Evolutionary conservation across 1,284 basidiomycete genomes (phyloP), one percentile per base, ranked within the genome.

Genomic region (Cryptococcus maquisensis): DNA sequence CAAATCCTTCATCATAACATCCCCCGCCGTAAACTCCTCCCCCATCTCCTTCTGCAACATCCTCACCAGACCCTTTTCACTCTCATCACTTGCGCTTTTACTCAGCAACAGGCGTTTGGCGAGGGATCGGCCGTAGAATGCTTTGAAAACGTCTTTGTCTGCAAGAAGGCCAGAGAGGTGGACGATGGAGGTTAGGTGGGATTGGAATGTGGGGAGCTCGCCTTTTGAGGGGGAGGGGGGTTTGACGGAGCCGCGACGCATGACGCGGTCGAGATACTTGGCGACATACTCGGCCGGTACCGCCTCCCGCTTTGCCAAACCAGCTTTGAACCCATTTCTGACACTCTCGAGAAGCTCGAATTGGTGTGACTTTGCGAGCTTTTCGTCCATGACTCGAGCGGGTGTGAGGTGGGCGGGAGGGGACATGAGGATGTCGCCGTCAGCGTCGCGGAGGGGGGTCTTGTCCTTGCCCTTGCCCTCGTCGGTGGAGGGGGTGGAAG

Each of bases 231-330:
- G 10, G 10, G 28, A 32, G 10, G 28, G 28, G 7, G 28, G 28
- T 10, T 32, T 32, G 46, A 85, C 85, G 72, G 93, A 90, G 0
- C 94, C 93, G 55, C 83, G 84, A 41, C 91, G 83, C 84, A 98
- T 87, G 38, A 87, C 83, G 44, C 81, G 81, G 73, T 98, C 94
- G 40, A 98, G 79, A 69, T 89, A 85, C 70, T 91, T 93, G 12
- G 96, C 95, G 54, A 96, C 88, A 82, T 94, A 86, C 76, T 97
- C 94, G 0, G 95, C 94, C 4, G 92, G 92, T 61, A 89, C 93
- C 68, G 86, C 88, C 52, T 85, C 84, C 21, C 93, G 82, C 23
- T 82, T 81, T 67, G 87, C 88, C 78, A 98, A 87, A 36, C 89
- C 91, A 13, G 74, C 77, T n/a, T 84, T 80, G 75, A 96, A 94